Base-by-base conservation (phyloP, 768 basidiomycete genomes). In the Cystoderma amianthinum region DNA sequence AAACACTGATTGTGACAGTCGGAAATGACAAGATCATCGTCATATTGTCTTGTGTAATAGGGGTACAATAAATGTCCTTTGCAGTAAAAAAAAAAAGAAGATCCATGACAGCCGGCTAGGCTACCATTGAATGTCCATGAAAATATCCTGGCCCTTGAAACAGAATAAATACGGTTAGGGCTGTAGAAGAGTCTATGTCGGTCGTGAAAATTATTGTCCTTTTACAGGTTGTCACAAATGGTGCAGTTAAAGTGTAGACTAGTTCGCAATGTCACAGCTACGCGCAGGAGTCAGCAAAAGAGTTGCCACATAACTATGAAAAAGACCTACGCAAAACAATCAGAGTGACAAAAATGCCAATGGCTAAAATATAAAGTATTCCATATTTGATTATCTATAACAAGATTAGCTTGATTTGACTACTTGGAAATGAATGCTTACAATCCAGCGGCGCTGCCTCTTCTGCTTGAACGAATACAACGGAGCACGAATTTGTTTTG, bases 401-500 rank as follows among this genome's bases (percentile, higher is more conserved):
- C 25, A 2, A n/a, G n/a, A n/a, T n/a, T n/a, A n/a, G n/a, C n/a
- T n/a, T n/a, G n/a, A n/a, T n/a, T n/a, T n/a, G n/a, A n/a, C n/a
- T n/a, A n/a, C n/a, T n/a, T n/a, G n/a, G n/a, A n/a, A n/a, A 22
- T 32, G 38, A 32, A 45, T 22, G 69, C 80, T 58, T 57, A 95
- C 90, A 52, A 94, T 93, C 76, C 83, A 84, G 43, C 91, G 81
- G 40, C 94, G 82, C 57, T 92, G 89, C 58, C 79, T 78, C 62
- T 84, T 85, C 64, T 93, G 86, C 63, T 90, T 91, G 59, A 89
- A 73, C 36, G 85, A 85, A 63, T 89, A 97, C 51, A 97, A 67
- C 0, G 93, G 92, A 2, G 93, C 82, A 35, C 89, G 86, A 48
- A 95, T 95, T 63, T 94, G 92, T 59, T 90, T 90, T 41, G 90